Percentiles rank a stretch among this genome's conserved stretches.
These are phyloP conservation scores for Herpomyces periplanetae DNA, from an alignment of 2,329 filamentous ascomycete species.

Conservation along the genomic window DNA sequence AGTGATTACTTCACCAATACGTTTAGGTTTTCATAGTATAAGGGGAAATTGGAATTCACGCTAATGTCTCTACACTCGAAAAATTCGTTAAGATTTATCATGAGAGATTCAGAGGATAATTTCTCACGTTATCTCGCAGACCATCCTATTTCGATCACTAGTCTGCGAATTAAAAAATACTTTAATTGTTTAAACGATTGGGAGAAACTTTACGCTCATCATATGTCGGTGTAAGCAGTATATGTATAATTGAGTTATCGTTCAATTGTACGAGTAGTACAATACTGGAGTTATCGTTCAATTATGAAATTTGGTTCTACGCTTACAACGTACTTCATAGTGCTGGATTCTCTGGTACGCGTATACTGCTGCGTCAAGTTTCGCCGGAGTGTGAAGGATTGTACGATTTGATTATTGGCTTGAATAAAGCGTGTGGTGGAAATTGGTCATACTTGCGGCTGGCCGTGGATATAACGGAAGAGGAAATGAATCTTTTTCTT, in stretches of 20 bases:
- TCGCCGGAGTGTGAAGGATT: slow-evolving; percentile 45
- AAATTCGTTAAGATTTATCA: too few species aligned
- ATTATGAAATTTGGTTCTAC: too few species aligned
- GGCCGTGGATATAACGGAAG: slow-evolving; percentile 20
- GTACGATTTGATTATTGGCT: slow-evolving; percentile 35
- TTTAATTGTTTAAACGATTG: slow-evolving; percentile 35
- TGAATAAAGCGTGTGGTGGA: slow-evolving; percentile 23
- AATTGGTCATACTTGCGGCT: slow-evolving; percentile 27
- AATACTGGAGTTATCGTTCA: slow-evolving; percentile 1
- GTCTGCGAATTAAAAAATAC: slow-evolving; percentile 61
- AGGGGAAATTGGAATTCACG: too few species aligned
- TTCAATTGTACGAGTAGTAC: slow-evolving; percentile 1
- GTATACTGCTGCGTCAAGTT: slow-evolving; percentile 39
- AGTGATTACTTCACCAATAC: too few species aligned
- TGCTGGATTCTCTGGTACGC: slow-evolving; percentile 17
- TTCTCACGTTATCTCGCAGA: slow-evolving; percentile 87
- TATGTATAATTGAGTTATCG: slow-evolving; percentile 1
- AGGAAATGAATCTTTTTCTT: slow-evolving; percentile 25
- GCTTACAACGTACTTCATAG: slow-evolving; percentile 5
- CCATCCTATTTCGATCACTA: slow-evolving; percentile 51
- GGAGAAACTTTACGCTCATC: slow-evolving; percentile 68
- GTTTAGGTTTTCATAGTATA: too few species aligned
- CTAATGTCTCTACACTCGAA: too few species aligned
- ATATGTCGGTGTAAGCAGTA: slow-evolving; percentile 11
- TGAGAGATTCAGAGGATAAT: too few species aligned